Evolutionary conservation across 306 rosid genomes (phyloP).

Genomic region (Fragaria nilgerrensis): DNA sequence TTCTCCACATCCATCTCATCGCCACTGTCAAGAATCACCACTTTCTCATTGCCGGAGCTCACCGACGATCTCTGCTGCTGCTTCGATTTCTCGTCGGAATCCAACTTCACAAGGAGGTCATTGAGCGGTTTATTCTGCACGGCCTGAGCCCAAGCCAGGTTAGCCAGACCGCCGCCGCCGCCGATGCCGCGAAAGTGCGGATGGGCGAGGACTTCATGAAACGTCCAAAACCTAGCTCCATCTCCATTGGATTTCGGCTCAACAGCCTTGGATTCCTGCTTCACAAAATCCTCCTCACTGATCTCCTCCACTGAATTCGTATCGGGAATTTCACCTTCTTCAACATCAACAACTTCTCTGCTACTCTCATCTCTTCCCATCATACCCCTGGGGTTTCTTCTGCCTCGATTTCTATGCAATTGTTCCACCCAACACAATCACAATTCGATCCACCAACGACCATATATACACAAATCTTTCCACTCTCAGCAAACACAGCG

Average conservation of each 20-base stretch:
- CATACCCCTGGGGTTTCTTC: conserved; percentile 25
- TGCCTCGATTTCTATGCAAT: conserved; percentile 29
- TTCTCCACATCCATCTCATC: conserved; percentile 39
- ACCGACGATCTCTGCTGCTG: conserved; percentile 21
- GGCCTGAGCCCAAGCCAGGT: conserved; percentile 94
- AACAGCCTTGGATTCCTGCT: conserved; percentile 43
- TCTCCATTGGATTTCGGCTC: conserved; percentile 38
- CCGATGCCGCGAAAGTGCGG: conserved; percentile 54
- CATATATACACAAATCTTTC: conserved; percentile 41
- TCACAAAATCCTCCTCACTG: conserved; percentile 73
- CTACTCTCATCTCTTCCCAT: conserved; percentile 52
- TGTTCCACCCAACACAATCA: conserved; percentile 33
- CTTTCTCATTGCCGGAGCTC: conserved; percentile 14
- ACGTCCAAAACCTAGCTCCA: conserved; percentile 67
- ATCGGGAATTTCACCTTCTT: conserved; percentile 96
- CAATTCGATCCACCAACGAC: conserved; percentile 47
- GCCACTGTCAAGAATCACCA: conserved; percentile 32
- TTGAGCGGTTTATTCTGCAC: conserved; percentile 90
- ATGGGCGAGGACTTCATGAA: conserved; percentile 64
- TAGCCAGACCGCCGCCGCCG: conserved; percentile 53
- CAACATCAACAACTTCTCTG: conserved; percentile 64
- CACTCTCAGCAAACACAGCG: not conserved
- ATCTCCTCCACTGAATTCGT: conserved; percentile 92
- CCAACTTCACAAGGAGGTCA: conserved; percentile 44
- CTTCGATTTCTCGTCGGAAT: conserved; percentile 32